phyloP scores from a whole-genome alignment of 2,329 filamentous ascomycete species.

The Meredithiella fracta region DNA sequence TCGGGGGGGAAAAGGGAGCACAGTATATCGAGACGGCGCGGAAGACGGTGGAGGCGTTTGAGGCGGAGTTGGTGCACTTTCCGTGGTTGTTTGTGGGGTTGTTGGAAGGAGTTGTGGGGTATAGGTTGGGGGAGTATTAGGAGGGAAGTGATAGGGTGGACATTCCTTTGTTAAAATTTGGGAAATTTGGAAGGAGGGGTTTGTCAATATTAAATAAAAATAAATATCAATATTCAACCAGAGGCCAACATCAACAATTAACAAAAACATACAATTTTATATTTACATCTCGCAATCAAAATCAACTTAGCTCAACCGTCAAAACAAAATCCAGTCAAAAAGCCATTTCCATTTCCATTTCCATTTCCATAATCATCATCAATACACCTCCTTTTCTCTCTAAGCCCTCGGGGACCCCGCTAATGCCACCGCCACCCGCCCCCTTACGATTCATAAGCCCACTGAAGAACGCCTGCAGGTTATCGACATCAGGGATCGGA shows the following conservation, averaged over 20 bases:
- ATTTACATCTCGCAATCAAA: neutral
- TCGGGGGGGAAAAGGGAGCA: conserved; percentile 27
- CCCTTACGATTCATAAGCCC: conserved; percentile 40
- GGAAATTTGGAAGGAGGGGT: too few species aligned
- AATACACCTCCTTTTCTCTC: neutral
- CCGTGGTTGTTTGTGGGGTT: conserved; percentile 81
- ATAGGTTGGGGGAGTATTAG: conserved; percentile 48
- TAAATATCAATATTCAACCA: too few species aligned
- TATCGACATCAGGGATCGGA: conserved; percentile 11
- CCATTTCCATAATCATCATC: neutral
- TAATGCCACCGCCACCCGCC: conserved; percentile 6
- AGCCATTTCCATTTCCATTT: too few species aligned
- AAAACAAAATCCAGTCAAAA: too few species aligned
- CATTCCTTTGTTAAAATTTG: too few species aligned
- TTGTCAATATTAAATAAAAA: too few species aligned
- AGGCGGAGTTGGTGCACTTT: conserved; percentile 81
- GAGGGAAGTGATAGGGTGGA: neutral
- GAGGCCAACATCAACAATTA: too few species aligned
- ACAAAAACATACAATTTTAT: neutral
- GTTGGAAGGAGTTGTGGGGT: conserved; percentile 57
- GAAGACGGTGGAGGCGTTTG: conserved; percentile 69
- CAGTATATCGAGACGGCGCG: conserved; percentile 47
- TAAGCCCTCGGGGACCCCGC: conserved; percentile 10
- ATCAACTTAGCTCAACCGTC: neutral
- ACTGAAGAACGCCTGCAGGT: conserved; percentile 38